Evolutionary conservation across 305 asterid species (phyloP).

Genomic region (Fraxinus latifolia): DNA sequence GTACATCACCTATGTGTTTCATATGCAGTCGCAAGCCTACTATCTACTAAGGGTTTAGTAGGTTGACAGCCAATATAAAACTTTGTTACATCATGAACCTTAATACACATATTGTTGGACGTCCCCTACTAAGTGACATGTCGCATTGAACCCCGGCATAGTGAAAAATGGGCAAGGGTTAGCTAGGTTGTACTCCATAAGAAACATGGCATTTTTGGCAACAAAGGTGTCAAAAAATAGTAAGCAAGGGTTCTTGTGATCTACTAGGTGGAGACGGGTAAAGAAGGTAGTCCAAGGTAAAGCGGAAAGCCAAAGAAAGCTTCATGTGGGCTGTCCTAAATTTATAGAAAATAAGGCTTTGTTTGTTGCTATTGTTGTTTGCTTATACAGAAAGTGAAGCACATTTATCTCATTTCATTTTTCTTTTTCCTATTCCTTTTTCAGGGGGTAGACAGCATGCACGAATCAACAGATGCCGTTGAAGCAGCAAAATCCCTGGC

Average conservation of each 20-base stretch:
- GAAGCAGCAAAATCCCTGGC: slow-evolving; percentile 77
- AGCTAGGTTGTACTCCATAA: not conserved
- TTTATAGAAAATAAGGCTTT: not conserved
- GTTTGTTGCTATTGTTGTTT: not conserved
- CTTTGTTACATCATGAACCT: not conserved
- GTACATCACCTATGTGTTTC: not conserved
- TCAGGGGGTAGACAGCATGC: slow-evolving; percentile 76
- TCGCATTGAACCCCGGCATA: not conserved
- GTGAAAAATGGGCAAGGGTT: not conserved
- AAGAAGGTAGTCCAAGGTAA: not conserved
- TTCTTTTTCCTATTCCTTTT: not conserved
- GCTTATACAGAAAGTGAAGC: not conserved
- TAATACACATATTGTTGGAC: not conserved
- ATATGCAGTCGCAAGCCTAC: not conserved
- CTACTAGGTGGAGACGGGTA: not conserved
- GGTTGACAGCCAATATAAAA: not conserved
- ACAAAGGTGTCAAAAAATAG: not conserved
- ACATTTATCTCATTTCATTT: not conserved
- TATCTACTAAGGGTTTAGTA: not conserved
- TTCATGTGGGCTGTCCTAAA: not conserved
- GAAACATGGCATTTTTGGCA: not conserved
- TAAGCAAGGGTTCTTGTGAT: not conserved
- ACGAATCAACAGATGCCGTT: slow-evolving; percentile 63
- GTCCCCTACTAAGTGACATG: not conserved
- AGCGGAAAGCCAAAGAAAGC: not conserved